These are phyloP conservation scores for Talaromyces sp. DNA, from an alignment of 2,329 filamentous ascomycete genomes.

Conservation along the genomic window DNA sequence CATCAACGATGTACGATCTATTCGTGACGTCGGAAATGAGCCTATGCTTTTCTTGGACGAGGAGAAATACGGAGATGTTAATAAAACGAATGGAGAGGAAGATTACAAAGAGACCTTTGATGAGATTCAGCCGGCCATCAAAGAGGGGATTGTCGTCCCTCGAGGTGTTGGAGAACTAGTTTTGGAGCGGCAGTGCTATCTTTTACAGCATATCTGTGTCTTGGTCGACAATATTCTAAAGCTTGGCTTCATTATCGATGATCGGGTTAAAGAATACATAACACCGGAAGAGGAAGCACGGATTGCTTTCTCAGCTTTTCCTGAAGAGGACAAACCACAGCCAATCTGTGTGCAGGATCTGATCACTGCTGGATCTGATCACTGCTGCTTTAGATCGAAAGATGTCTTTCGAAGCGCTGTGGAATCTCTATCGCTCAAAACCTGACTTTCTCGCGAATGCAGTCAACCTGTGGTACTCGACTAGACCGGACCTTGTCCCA, in stretches of 20 bases:
- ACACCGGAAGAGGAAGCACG: neutral
- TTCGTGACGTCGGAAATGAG: neutral
- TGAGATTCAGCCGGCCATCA: neutral
- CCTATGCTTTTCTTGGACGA: conserved; percentile 2
- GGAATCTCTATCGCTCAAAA: neutral
- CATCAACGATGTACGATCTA: neutral
- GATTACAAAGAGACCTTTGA: neutral
- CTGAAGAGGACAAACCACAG: neutral
- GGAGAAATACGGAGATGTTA: neutral
- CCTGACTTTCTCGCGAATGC: neutral
- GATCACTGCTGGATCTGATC: neutral
- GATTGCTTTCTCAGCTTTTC: neutral
- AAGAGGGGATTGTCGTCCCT: conserved; percentile 23
- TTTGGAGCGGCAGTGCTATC: conserved; percentile 37
- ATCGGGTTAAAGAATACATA: neutral
- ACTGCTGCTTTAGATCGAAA: neutral
- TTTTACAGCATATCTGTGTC: conserved; percentile 42
- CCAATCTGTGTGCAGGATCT: neutral
- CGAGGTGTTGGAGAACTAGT: conserved; percentile 30
- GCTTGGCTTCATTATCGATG: conserved; percentile 21
- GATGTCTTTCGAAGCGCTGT: neutral
- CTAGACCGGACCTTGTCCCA: conserved; percentile 36
- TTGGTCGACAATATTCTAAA: conserved; percentile 46
- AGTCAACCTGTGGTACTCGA: neutral
- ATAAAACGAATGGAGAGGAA: neutral